These are phyloP conservation scores for Ophiostoma populinum DNA, from an alignment of 2,329 filamentous ascomycete species.

Conservation along the genomic window DNA sequence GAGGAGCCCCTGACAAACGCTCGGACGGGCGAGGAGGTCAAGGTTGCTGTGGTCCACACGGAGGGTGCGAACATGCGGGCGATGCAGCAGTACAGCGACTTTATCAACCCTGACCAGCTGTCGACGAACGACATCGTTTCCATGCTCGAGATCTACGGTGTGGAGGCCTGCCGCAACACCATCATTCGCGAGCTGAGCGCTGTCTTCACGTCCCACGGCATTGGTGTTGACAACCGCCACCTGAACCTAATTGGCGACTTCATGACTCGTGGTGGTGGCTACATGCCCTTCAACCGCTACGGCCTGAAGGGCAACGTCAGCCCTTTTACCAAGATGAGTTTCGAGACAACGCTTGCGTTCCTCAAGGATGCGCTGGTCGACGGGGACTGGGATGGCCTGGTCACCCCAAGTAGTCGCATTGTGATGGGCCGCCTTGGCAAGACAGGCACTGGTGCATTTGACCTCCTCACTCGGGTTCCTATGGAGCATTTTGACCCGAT, in stretches of 20 bases:
- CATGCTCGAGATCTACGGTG: constrained; percentile 72
- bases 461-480: constrained; percentile 53
- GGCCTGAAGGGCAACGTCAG: constrained; percentile 71
- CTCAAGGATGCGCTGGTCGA: constrained; percentile 83
- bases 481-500: constrained; percentile 27
- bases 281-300: constrained; percentile 82
- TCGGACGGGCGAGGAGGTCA: constrained; percentile 28
- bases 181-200: constrained; percentile 74
- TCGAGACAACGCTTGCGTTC: constrained; percentile 92
- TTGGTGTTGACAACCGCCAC: constrained; percentile 80
- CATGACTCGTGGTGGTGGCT: constrained; percentile 89
- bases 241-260: constrained; percentile 90
- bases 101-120: constrained; percentile 71
- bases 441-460: constrained; percentile 82
- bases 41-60: constrained; percentile 49
- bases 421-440: constrained; percentile 70
- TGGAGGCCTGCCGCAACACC: constrained; percentile 75
- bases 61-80: constrained; percentile 76
- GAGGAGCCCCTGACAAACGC: constrained; percentile 36
- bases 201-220: constrained; percentile 83
- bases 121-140: constrained; percentile 86
- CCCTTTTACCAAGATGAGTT: constrained; percentile 97
- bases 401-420: constrained; percentile 70
- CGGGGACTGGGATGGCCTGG: constrained; percentile 76
- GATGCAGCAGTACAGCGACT: constrained; percentile 75